phyloP scores from a whole-genome alignment of 106 monocot species.

The Xerophyta viscosa region DNA sequence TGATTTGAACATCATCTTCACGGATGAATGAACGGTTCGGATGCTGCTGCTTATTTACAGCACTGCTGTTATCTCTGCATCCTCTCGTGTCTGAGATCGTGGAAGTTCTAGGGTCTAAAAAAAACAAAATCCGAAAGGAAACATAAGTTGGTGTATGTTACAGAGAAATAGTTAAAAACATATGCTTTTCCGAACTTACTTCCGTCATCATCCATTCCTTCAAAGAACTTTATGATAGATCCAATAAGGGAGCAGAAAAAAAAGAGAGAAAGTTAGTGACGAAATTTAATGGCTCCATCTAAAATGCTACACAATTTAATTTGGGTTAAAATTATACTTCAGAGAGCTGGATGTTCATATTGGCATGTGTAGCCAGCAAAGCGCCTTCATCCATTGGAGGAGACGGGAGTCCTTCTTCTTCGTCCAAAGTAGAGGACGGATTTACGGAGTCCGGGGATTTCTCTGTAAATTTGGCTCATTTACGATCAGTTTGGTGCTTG shows the following conservation, averaged over 20 bases:
- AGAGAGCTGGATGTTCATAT: slow-evolving; percentile 21
- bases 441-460: slow-evolving; percentile 27
- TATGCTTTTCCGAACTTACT: background rate
- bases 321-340: slow-evolving; percentile 5
- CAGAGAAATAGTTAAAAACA: background rate
- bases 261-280: slow-evolving; percentile 1
- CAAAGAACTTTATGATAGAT: slow-evolving; percentile 5
- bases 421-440: slow-evolving; percentile 4
- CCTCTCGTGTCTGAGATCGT: background rate
- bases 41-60: background rate
- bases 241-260: background rate
- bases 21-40: background rate
- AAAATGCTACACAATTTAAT: no score
- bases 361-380: slow-evolving; percentile 11
- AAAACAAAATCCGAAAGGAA: background rate
- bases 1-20: background rate
- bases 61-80: background rate
- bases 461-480: slow-evolving; percentile 6
- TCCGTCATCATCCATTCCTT: slow-evolving; percentile 16
- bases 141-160: background rate
- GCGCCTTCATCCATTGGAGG: slow-evolving; percentile 37
- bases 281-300: no score
- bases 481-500: background rate
- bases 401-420: slow-evolving; percentile 24
- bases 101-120: background rate